These are phyloP conservation scores for Exophiala sp. DNA, from an alignment of 2,329 filamentous ascomycete species.

Conservation along the genomic window DNA sequence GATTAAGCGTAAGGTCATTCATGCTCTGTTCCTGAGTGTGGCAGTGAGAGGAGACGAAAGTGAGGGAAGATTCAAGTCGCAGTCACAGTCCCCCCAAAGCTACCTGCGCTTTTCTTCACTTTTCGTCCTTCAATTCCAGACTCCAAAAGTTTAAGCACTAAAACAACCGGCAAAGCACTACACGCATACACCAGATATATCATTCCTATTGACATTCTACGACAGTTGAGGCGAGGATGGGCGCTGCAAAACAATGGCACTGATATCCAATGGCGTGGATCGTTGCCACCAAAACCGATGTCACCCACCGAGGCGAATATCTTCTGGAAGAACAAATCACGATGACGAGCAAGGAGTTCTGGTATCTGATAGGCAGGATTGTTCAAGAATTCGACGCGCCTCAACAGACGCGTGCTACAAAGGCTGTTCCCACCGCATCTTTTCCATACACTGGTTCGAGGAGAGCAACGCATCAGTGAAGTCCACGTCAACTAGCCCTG, in stretches of 20 bases:
- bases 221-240: neutral
- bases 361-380: slow-evolving; percentile 20
- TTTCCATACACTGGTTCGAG: neutral
- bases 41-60: neutral
- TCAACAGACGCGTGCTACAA: neutral
- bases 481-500: slow-evolving; percentile 13
- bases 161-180: too few species aligned
- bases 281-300: slow-evolving; percentile 14
- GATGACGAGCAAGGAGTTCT: slow-evolving; percentile 3
- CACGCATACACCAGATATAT: too few species aligned
- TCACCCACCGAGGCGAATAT: slow-evolving; percentile 3
- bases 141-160: too few species aligned
- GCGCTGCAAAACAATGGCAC: slow-evolving; percentile 16
- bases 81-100: neutral
- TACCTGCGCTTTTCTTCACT: slow-evolving; percentile 2
- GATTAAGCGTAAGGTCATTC: too few species aligned
- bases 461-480: slow-evolving; percentile 11
- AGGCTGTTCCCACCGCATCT: neutral
- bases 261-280: slow-evolving; percentile 18
- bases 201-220: neutral
- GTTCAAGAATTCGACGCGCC: slow-evolving; percentile 17
- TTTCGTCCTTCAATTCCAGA: too few species aligned
- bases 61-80: neutral
- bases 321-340: slow-evolving; percentile 18
- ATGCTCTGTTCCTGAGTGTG: too few species aligned